These are phyloP conservation scores for Pleurotus ostreatus DNA, from an alignment of 768 basidiomycete genomes.

Conservation along the genomic window DNA sequence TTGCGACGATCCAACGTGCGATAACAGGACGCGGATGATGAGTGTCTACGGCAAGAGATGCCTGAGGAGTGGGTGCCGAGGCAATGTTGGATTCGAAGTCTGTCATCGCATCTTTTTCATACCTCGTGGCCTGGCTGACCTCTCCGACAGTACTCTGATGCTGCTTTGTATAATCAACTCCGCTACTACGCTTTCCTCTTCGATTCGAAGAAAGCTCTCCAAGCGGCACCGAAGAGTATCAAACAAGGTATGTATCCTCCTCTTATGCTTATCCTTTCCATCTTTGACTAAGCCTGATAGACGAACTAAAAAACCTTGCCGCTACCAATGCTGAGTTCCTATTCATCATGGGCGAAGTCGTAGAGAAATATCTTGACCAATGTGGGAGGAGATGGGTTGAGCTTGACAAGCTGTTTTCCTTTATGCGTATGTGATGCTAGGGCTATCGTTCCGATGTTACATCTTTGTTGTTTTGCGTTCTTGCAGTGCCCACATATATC, in stretches of 20 bases:
- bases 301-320: slow-evolving; percentile 49
- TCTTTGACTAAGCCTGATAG: slow-evolving; percentile 29
- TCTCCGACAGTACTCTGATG: slow-evolving; percentile 70
- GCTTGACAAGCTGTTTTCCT: slow-evolving; percentile 74
- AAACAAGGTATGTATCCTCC: background rate
- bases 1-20: slow-evolving; percentile 86
- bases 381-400: slow-evolving; percentile 91
- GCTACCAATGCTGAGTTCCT: slow-evolving; percentile 50
- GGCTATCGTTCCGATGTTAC: no score
- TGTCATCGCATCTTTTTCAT: slow-evolving; percentile 15
- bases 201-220: slow-evolving; percentile 59
- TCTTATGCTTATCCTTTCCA: background rate
- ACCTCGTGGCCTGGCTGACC: background rate
- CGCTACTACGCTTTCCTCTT: slow-evolving; percentile 81
- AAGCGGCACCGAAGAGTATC: slow-evolving; percentile 18
- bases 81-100: slow-evolving; percentile 74
- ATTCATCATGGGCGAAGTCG: slow-evolving; percentile 45
- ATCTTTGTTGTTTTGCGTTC: no score
- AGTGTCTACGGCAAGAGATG: slow-evolving; percentile 87
- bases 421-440: slow-evolving; percentile 53
- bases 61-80: slow-evolving; percentile 62
- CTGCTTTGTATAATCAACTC: slow-evolving; percentile 85
- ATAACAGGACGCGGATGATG: slow-evolving; percentile 87
- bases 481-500: no score
- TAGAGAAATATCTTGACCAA: slow-evolving; percentile 78